Percentiles rank a stretch among this genome's conserved stretches.
phyloP scores from a whole-genome alignment of 2,329 filamentous ascomycete genomes.

The Pezicula neosporulosa region DNA sequence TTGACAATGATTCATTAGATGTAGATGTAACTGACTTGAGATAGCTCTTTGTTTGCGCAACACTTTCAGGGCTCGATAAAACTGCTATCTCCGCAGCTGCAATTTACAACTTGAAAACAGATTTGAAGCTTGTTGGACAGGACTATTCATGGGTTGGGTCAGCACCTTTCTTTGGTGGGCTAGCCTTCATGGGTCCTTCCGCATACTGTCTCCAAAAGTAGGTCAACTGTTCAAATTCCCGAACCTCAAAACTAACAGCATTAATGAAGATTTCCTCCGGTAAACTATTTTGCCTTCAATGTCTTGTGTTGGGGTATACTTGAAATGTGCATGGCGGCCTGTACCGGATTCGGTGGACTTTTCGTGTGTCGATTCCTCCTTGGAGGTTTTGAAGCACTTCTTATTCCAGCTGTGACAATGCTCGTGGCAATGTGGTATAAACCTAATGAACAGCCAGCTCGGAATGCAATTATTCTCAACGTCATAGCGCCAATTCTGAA shows the following conservation, averaged over 20 bases:
- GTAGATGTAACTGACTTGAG: neutral
- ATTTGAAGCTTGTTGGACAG: conserved; percentile 17
- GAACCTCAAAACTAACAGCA: conserved; percentile 8
- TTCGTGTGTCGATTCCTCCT: conserved; percentile 46
- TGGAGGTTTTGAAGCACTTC: conserved; percentile 48
- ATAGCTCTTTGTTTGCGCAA: conserved; percentile 12
- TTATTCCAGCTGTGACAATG: conserved; percentile 49
- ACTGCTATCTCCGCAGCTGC: conserved; percentile 14
- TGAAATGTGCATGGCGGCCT: conserved; percentile 43
- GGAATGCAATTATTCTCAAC: conserved; percentile 27
- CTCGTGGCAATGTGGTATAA: conserved; percentile 54
- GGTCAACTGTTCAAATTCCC: neutral
- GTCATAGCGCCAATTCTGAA: conserved; percentile 22
- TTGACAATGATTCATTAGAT: no score
- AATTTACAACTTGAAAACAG: conserved; percentile 15
- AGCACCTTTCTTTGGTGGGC: conserved; percentile 20
- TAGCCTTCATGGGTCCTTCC: conserved; percentile 20
- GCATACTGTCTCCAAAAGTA: conserved; percentile 19
- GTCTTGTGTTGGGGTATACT: conserved; percentile 31
- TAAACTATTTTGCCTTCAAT: conserved; percentile 12
- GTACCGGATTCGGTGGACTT: conserved; percentile 45
- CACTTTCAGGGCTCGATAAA: conserved; percentile 19
- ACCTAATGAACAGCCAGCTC: conserved; percentile 50
- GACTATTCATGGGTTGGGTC: conserved; percentile 25
- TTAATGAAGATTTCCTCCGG: conserved; percentile 10